A percentile compares a stretch with the other conserved stretches of the same genome.
These are phyloP conservation scores for Daucus carota DNA, from an alignment of 129 eudicot species.

Conservation along the genomic window DH1_v3.0 NC_030383.2:48629501-48630000, in stretches of 20 bases:
- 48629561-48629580: background rate
- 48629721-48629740: constrained; percentile 85
- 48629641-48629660: background rate
- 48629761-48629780: constrained; percentile 91
- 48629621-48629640: background rate
- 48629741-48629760: constrained; percentile 76
- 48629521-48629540: background rate
- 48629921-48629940: background rate
- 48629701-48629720: background rate
- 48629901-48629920: background rate
- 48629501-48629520: background rate
- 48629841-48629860: background rate
- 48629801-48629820: constrained; percentile 59
- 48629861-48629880: background rate
- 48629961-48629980: background rate
- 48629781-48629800: constrained; percentile 82
- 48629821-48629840: constrained; percentile 44
- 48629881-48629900: background rate
- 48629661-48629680: background rate
- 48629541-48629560: background rate
- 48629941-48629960: background rate
- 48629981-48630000: too few relatives aligned
- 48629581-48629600: background rate
- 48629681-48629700: background rate
- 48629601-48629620: background rate